These are phyloP conservation scores for Coniella lustricola DNA, from an alignment of 2,329 filamentous ascomycete species.

Conservation along the genomic window DNA sequence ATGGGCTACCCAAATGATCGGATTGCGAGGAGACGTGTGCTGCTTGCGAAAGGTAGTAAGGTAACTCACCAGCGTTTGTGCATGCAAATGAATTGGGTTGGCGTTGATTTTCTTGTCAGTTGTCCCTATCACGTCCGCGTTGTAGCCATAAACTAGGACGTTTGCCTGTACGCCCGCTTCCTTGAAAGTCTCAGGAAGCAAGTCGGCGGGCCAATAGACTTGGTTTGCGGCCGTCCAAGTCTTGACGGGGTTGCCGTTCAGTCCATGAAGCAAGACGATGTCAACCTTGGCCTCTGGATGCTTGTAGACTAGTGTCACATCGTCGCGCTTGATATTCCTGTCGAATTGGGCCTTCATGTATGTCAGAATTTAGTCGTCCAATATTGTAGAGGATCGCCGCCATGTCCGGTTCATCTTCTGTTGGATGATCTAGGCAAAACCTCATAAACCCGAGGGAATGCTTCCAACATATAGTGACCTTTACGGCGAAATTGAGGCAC, in stretches of 20 bases:
- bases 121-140: conserved; percentile 55
- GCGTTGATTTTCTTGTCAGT: conserved; percentile 51
- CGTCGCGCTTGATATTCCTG: conserved; percentile 46
- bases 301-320: conserved; percentile 51
- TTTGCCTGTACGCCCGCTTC: conserved; percentile 45
- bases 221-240: conserved; percentile 54
- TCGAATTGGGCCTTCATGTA: conserved; percentile 38
- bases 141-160: conserved; percentile 67
- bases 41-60: conserved; percentile 57
- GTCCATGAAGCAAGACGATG: conserved; percentile 65
- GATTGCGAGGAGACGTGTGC: conserved; percentile 49
- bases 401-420: too few relatives aligned
- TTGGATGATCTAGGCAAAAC: too few relatives aligned
- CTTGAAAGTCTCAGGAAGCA: conserved; percentile 55
- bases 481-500: too few relatives aligned
- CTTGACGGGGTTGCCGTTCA: conserved; percentile 57
- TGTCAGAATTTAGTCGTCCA: conserved; percentile 4
- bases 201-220: conserved; percentile 62
- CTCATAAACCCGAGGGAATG: too few relatives aligned
- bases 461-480: too few relatives aligned
- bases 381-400: not conserved
- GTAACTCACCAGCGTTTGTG: conserved; percentile 58
- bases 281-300: conserved; percentile 54
- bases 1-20: conserved; percentile 71
- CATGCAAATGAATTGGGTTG: conserved; percentile 63